A percentile compares a stretch with the other conserved stretches of the same genome.
Evolutionary conservation across 805 yeast genomes (phyloP).

Genomic region (Saturnispora sekii): DNA sequence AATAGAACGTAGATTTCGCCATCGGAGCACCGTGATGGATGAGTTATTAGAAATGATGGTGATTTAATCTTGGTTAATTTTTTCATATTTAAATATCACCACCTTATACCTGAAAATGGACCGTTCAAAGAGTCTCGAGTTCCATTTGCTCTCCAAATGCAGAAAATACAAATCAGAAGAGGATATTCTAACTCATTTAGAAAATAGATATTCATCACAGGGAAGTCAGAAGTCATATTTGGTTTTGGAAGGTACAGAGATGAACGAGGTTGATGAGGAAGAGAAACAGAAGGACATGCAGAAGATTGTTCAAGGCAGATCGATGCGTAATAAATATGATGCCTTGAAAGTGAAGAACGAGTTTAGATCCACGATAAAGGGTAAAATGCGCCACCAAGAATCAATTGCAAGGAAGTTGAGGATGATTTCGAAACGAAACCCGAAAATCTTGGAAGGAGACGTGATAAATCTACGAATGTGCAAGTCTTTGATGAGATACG

Average conservation of each 20-base stretch:
- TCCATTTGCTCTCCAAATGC: conserved; percentile 36
- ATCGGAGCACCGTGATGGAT: conserved; percentile 6
- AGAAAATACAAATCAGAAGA: conserved; percentile 28
- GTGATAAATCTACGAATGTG: conserved; percentile 18
- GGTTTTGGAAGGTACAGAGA: conserved; percentile 31
- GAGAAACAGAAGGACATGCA: conserved; percentile 13
- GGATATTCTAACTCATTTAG: conserved; percentile 32
- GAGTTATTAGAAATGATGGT: neutral
- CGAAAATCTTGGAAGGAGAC: conserved; percentile 15
- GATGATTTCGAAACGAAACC: conserved; percentile 16
- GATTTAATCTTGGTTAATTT: neutral
- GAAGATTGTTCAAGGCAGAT: neutral
- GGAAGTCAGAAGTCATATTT: conserved; percentile 41
- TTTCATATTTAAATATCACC: neutral
- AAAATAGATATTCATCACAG: conserved; percentile 34
- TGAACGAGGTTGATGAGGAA: conserved; percentile 13
- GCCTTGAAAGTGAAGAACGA: conserved; percentile 28
- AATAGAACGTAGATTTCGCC: conserved; percentile 22
- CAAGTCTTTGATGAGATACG: conserved; percentile 28
- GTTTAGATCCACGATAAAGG: conserved; percentile 32
- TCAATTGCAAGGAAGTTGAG: conserved; percentile 30
- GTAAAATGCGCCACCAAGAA: conserved; percentile 31
- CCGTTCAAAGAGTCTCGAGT: conserved; percentile 35
- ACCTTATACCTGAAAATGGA: conserved; percentile 27
- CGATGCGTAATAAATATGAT: conserved; percentile 15